A percentile compares a stretch with the other conserved stretches of the same genome.
Evolutionary conservation across 495 filamentous ascomycete species (phyloP).

Genomic region (Penicillium arizonense): DNA sequence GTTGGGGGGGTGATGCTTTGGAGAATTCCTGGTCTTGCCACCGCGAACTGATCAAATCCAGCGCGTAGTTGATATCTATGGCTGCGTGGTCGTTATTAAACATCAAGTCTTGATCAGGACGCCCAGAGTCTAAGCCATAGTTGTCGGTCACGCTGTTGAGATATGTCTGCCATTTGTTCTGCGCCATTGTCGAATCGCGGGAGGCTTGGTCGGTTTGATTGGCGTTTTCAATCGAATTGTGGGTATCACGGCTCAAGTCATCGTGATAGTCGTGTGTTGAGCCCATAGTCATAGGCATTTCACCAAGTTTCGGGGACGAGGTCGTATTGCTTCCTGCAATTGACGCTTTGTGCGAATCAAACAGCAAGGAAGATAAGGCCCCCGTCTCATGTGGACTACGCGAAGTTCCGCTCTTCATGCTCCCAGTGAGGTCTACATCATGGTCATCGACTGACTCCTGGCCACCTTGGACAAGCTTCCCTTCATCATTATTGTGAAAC

Average conservation of each 20-base stretch:
- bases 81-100: slow-evolving; percentile 66
- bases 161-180: slow-evolving; percentile 41
- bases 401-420: background rate
- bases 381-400: background rate
- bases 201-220: slow-evolving; percentile 7
- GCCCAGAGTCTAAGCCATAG: slow-evolving; percentile 69
- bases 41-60: slow-evolving; percentile 27
- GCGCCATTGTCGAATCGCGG: slow-evolving; percentile 19
- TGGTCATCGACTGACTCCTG: slow-evolving; percentile 7
- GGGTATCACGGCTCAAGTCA: background rate
- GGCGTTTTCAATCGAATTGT: background rate
- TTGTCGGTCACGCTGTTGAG: slow-evolving; percentile 42
- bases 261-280: slow-evolving; percentile 1
- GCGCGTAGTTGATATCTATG: slow-evolving; percentile 43
- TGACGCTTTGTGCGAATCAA: slow-evolving; percentile 4
- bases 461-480: slow-evolving; percentile 1
- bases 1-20: slow-evolving; percentile 6
- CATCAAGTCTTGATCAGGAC: slow-evolving; percentile 64
- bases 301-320: slow-evolving; percentile 2
- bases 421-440: background rate
- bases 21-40: slow-evolving; percentile 7
- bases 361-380: slow-evolving; percentile 2
- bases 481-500: slow-evolving; percentile 3
- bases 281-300: background rate
- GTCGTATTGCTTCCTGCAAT: background rate